Conservation (phyloP, 768 basidiomycete species). For the Boletus fagicola region DNA sequence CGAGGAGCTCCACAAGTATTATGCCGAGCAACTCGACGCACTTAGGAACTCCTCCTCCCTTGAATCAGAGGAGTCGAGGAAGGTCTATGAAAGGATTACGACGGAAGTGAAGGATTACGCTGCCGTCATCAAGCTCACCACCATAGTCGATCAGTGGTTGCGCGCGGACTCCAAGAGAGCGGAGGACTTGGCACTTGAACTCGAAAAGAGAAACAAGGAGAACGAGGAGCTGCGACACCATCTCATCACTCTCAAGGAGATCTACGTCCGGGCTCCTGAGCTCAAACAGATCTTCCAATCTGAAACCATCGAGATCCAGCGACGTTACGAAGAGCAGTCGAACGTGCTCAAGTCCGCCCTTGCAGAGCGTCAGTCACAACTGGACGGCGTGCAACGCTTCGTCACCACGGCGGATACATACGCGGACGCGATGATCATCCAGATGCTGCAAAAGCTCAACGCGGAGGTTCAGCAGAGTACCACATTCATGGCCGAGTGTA, state of each 20-base stretch:
- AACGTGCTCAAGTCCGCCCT: neutral
- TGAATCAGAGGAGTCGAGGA: neutral
- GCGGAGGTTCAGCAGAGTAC: conserved; percentile 14
- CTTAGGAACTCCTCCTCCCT: neutral
- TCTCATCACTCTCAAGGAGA: conserved; percentile 6
- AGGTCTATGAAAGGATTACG: neutral
- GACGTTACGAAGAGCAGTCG: conserved; percentile 1
- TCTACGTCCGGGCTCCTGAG: conserved; percentile 6
- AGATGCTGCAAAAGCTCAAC: conserved; percentile 13
- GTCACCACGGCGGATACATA: conserved; percentile 6
- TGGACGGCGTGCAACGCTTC: conserved; percentile 2
- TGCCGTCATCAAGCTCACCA: conserved; percentile 8
- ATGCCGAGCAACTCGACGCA: too few species aligned
- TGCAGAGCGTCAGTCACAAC: conserved; percentile 2
- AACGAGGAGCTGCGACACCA: conserved; percentile 6
- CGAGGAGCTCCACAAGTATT: too few species aligned
- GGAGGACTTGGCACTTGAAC: conserved; percentile 1
- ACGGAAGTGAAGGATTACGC: conserved; percentile 3
- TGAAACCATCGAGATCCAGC: conserved; percentile 4
- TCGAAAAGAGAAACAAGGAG: conserved; percentile 9
- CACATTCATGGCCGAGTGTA: conserved; percentile 6
- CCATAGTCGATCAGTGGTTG: conserved; percentile 9
- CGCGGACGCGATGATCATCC: conserved; percentile 6
- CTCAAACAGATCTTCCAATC: conserved; percentile 14
- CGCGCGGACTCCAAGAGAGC: conserved; percentile 6